Evolutionary conservation across 345 rosid species (phyloP), one percentile per base, ranked within the genome.

Genomic region (Citrus glauca): DNA sequence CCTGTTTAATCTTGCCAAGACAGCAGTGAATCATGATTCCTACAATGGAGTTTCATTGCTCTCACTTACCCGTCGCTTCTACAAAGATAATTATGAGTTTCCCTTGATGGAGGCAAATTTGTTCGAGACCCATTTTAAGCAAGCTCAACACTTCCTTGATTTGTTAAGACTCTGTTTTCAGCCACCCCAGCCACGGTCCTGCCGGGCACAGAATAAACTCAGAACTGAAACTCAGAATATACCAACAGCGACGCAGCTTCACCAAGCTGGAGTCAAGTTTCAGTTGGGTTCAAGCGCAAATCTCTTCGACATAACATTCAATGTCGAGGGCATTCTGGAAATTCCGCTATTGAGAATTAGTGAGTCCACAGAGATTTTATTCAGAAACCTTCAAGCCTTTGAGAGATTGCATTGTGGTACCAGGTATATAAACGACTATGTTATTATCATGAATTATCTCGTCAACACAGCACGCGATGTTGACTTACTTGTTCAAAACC

Each of bases 381-480:
- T 69, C 13, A 25, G 35, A 45, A 69, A 69, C 27, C 22, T 45
- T 16, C 59, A 24, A 20, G 57, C 19, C 2, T 69, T 69, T 27
- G 73, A 69, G 37, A 4, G 11, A 14, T 35, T 57, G 19, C 65
- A 72, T 72, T 22, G 32, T 3, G 64, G 9, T 20, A 17, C 25
- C 42, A 61, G 35, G 6, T 35, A 73, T 11, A 45, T 73, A 28
- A 56, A 57, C 24, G 76, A 73, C 32, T 73, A 73, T 42, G 27
- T 80, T 13, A 50, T 56, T 6, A 53, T 80, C 13, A 75, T 80
- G 66, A 69, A 42, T 42, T 35, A 40, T n/a, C 76, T 80, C 2
- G 53, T 69, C 17, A 72, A 81, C 69, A 24, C 73, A 19, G 63
- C 80, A 4, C 20, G 33, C 0, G 84, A 81, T 67, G 77, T 72